Conservation (phyloP, 2,329 filamentous ascomycete genomes). For the Sclerotinia trifoliorum region DNA sequence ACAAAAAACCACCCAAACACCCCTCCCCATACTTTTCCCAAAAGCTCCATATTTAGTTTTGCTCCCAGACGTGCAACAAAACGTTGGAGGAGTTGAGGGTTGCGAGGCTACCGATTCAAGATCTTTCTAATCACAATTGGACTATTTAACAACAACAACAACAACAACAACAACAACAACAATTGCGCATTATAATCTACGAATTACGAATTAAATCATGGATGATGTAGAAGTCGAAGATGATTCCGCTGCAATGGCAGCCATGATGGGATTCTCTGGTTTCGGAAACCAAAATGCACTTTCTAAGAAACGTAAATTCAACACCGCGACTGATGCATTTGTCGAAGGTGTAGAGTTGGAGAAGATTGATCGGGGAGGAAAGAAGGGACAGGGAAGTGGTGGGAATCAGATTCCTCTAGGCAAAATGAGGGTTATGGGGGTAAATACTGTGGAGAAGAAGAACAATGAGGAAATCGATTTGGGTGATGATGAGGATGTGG, state of each 20-base stretch:
- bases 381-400: conserved; percentile 39
- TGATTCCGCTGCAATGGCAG: conserved; percentile 42
- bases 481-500: conserved; percentile 25
- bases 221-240: conserved; percentile 17
- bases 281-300: conserved; percentile 59
- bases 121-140: not conserved
- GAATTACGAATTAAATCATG: not conserved
- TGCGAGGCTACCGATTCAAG: not conserved
- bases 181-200: not conserved
- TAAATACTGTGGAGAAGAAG: conserved; percentile 11
- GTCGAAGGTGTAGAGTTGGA: conserved; percentile 42
- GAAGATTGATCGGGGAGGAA: conserved; percentile 38
- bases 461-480: conserved; percentile 35
- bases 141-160: not conserved
- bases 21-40: not conserved
- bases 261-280: conserved; percentile 70
- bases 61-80: conserved; percentile 8
- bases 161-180: not conserved
- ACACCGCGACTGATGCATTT: conserved; percentile 54
- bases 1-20: conserved; percentile 5
- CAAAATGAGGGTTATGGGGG: conserved; percentile 33
- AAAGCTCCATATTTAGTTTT: not conserved
- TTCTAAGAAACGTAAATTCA: conserved; percentile 66
- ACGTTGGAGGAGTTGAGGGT: not conserved
- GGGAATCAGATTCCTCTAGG: conserved; percentile 38